Percentiles rank a stretch among this genome's conserved stretches.
Conservation (phyloP, 2,329 filamentous ascomycete species). For the Fusarium lyarnte region DNA sequence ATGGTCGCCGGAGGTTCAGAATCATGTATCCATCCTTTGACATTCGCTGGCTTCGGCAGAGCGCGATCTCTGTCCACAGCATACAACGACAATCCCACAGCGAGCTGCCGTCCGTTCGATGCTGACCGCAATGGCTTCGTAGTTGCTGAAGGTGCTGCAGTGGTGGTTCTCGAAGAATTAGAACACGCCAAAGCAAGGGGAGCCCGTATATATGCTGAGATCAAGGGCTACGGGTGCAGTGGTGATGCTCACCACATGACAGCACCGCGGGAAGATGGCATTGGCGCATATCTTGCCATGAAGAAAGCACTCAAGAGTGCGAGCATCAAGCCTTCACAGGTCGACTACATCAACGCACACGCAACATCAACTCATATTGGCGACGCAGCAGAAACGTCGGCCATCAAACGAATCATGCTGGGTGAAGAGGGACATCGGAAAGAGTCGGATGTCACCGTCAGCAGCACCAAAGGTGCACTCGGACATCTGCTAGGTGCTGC, state of each 20-base stretch:
- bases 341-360: conserved; percentile 96
- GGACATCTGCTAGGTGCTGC: conserved; percentile 93
- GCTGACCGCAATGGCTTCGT: conserved; percentile 84
- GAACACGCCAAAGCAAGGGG: conserved; percentile 84
- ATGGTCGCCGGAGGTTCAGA: conserved; percentile 98
- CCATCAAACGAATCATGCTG: conserved; percentile 81
- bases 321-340: conserved; percentile 69
- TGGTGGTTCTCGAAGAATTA: conserved; percentile 88
- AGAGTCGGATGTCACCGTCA: conserved; percentile 78
- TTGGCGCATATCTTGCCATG: conserved; percentile 87
- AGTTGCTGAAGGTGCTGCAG: conserved; percentile 89
- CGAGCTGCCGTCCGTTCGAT: conserved; percentile 90
- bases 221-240: conserved; percentile 89
- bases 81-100: conserved; percentile 76
- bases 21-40: conserved; percentile 93
- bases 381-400: conserved; percentile 86
- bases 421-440: conserved; percentile 72
- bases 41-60: conserved; percentile 89
- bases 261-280: conserved; percentile 83
- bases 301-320: conserved; percentile 80
- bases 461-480: conserved; percentile 92
- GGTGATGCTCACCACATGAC: conserved; percentile 96
- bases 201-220: conserved; percentile 86
- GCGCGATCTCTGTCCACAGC: conserved; percentile 85
- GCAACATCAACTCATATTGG: conserved; percentile 89